phyloP scores from a whole-genome alignment of 441 rosid genomes.

The Arabidopsis lyrata region DNA sequence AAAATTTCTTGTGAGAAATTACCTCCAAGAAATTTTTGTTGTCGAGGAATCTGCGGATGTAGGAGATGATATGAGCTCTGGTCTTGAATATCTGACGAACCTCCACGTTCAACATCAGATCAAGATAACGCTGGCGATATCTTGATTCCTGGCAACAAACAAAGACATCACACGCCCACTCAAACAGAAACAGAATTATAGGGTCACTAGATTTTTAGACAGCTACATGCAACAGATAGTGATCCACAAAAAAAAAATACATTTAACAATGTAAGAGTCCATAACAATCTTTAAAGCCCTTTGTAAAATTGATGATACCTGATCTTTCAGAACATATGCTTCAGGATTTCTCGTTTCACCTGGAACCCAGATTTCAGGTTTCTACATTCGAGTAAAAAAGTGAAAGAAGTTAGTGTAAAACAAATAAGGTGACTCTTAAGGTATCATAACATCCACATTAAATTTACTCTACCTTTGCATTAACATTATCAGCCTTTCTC shows the following conservation, averaged over 20 bases:
- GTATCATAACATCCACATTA: background rate
- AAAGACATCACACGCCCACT: background rate
- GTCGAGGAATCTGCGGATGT: constrained; percentile 70
- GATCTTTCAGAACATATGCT: constrained; percentile 76
- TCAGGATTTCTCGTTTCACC: constrained; percentile 80
- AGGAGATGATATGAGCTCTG: constrained; percentile 61
- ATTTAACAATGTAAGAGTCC: constrained; percentile 6
- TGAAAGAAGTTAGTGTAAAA: constrained; percentile 18
- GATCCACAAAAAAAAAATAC: constrained; percentile 8
- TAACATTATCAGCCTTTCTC: constrained; percentile 54
- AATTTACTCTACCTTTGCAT: constrained; percentile 39
- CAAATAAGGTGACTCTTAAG: background rate
- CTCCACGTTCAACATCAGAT: constrained; percentile 80
- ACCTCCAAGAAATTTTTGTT: constrained; percentile 78
- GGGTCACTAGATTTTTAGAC: background rate
- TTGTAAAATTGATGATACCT: constrained; percentile 51
- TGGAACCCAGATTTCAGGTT: constrained; percentile 60
- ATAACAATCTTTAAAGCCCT: constrained; percentile 2
- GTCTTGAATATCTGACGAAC: constrained; percentile 73
- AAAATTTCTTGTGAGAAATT: background rate
- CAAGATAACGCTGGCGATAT: constrained; percentile 85
- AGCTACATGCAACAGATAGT: background rate
- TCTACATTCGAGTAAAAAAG: constrained; percentile 49
- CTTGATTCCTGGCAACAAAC: constrained; percentile 72
- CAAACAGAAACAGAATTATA: background rate